Percentiles rank a stretch among this genome's conserved stretches.
These are phyloP conservation scores for Herpetomonas samuelpessoai DNA, from an alignment of 208 protist genomes.

Conservation along the genomic window DNA sequence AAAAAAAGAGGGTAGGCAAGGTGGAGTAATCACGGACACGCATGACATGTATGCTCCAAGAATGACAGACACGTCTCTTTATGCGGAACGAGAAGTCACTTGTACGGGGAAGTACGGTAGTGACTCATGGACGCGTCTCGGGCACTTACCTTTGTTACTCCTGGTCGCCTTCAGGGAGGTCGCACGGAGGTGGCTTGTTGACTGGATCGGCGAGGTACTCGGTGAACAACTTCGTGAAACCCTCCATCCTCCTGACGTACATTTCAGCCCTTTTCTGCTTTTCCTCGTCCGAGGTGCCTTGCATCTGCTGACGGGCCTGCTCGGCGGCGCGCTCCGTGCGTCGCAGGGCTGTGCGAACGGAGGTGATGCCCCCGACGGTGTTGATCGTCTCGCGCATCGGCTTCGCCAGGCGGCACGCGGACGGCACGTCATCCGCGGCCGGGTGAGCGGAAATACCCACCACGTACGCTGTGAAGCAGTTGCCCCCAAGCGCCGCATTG, in stretches of 20 bases:
- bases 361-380: constrained; percentile 19
- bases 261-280: constrained; percentile 17
- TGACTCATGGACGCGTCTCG: neutral
- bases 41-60: too few relatives aligned
- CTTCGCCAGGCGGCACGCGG: constrained; percentile 18
- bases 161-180: constrained; percentile 5
- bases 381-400: constrained; percentile 19
- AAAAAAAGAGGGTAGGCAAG: too few relatives aligned
- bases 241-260: constrained; percentile 24
- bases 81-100: too few relatives aligned
- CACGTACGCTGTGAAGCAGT: constrained; percentile 30
- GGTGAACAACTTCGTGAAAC: constrained; percentile 22
- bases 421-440: constrained; percentile 31
- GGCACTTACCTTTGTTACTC: constrained; percentile 1
- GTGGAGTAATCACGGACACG: too few relatives aligned
- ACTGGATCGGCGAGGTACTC: constrained; percentile 23
- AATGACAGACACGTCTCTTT: too few relatives aligned
- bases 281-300: constrained; percentile 20
- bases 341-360: constrained; percentile 27
- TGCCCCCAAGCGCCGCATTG: constrained; percentile 25
- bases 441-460: constrained; percentile 25
- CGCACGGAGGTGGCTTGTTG: constrained; percentile 18
- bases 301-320: constrained; percentile 16
- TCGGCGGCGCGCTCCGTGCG: constrained; percentile 18
- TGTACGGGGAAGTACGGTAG: neutral